Evolutionary conservation across 768 basidiomycete genomes (phyloP), one percentile per base, ranked within the genome.

Genomic region (Coprinopsis sp.): DNA sequence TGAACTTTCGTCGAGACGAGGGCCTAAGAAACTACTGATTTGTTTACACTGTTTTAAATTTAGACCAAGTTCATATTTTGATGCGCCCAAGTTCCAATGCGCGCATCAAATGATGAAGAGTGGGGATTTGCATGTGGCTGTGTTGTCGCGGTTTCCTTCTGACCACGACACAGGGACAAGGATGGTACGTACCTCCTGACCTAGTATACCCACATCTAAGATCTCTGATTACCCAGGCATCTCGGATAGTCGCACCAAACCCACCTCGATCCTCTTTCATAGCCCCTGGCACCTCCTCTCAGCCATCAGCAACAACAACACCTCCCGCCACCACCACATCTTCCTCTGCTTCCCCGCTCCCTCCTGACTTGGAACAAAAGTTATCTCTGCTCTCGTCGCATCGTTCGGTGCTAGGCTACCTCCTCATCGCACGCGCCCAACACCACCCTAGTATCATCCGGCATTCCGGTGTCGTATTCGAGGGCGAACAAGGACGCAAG

Each of bases 281-380:
- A 36, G 34, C 34, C 7, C 34, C 37, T 19, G 37, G 18, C 5
- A 39, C 21, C 37, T 23, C 37, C 11, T 39, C 37, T 8, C 37
- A 39, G 37, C n/a, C n/a, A n/a, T n/a, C n/a, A n/a, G n/a, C n/a
- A n/a, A n/a, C n/a, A n/a, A n/a, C n/a, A n/a, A n/a, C n/a, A n/a
- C n/a, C n/a, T n/a, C n/a, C n/a, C n/a, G n/a, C n/a, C n/a, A n/a
- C n/a, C n/a, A n/a, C n/a, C n/a, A 23, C 37, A 23, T 16, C 37
- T 23, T 10, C 6, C 40, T n/a, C 40, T 12, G 11, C 30, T 14
- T 33, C 47, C 6, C 14, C 39, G n/a, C 41, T 49, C 39, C 43
- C 85, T 11, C 81, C 87, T n/a, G 90, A 91, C 57, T 79, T 93
- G 39, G 91, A 92, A 62, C 78, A 83, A 52, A 92, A 84, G 0